These are phyloP conservation scores for Lobosporangium transversale DNA, from an alignment of 192 early-diverging fungal species.

Conservation along the genomic window DNA sequence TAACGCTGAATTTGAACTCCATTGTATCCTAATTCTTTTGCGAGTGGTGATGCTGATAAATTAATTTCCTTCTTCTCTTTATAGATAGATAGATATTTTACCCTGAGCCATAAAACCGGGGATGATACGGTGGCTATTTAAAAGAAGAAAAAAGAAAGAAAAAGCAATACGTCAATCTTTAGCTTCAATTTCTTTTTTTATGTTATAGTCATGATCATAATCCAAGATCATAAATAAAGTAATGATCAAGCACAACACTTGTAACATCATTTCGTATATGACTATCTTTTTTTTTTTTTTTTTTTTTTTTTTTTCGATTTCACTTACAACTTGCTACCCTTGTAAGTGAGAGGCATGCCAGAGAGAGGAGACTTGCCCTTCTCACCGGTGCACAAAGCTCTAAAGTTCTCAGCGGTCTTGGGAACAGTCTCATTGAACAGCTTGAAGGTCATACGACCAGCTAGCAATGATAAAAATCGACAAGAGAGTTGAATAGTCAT, in stretches of 20 bases:
- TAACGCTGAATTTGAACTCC: too few species aligned
- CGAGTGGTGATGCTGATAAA: too few species aligned
- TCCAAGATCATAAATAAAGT: neutral
- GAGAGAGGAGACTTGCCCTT: conserved; percentile 61
- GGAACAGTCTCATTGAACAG: conserved; percentile 86
- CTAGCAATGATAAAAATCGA: conserved; percentile 6
- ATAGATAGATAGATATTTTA: too few species aligned
- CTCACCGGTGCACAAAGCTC: conserved; percentile 73
- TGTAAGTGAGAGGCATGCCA: conserved; percentile 71
- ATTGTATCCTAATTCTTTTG: too few species aligned
- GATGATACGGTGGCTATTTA: conserved; percentile 64
- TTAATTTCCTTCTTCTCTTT: too few species aligned
- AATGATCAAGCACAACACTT: too few species aligned
- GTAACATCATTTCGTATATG: too few species aligned
- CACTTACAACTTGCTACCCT: conserved; percentile 63
- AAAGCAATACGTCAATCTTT: neutral
- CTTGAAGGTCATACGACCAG: conserved; percentile 69
- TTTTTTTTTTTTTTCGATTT: too few species aligned
- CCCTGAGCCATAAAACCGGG: conserved; percentile 70
- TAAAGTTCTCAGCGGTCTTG: conserved; percentile 97
- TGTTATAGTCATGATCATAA: neutral
- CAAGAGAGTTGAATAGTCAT: neutral
- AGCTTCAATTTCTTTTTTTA: neutral
- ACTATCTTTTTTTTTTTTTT: too few species aligned
- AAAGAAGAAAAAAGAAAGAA: neutral